Evolutionary conservation across 2,329 filamentous ascomycete species (phyloP).

Genomic region (Neopestalotiopsis clavispora): DNA sequence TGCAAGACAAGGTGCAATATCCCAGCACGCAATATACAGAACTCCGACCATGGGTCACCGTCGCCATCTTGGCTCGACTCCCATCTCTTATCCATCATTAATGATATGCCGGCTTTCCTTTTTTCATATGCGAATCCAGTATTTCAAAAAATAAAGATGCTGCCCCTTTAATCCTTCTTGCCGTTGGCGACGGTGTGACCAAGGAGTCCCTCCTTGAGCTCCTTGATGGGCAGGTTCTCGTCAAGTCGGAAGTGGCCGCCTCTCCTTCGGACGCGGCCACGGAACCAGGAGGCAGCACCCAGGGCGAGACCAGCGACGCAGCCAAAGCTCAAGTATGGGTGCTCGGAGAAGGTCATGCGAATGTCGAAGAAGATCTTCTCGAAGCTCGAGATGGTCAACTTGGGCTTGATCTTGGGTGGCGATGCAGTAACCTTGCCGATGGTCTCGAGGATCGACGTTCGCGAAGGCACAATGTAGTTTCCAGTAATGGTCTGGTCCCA

Average conservation of each 20-base stretch:
- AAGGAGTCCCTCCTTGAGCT: constrained; percentile 69
- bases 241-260: constrained; percentile 68
- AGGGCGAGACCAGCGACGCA: constrained; percentile 63
- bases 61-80: constrained; percentile 5
- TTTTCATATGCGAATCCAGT: constrained; percentile 14
- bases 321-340: constrained; percentile 62
- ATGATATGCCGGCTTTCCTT: constrained; percentile 13
- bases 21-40: constrained; percentile 18
- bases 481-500: constrained; percentile 93
- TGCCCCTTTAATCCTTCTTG: constrained; percentile 52
- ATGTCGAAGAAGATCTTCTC: constrained; percentile 75
- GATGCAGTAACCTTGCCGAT: constrained; percentile 72
- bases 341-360: constrained; percentile 60
- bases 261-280: constrained; percentile 57
- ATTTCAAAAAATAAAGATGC: not conserved
- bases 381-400: constrained; percentile 76
- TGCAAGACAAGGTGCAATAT: constrained; percentile 10
- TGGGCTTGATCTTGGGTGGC: constrained; percentile 74
- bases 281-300: constrained; percentile 56
- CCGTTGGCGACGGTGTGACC: constrained; percentile 52
- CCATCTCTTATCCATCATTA: constrained; percentile 2
- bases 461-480: constrained; percentile 85
- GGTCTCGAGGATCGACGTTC: constrained; percentile 90
- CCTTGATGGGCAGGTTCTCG: constrained; percentile 54
- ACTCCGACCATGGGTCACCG: constrained; percentile 1